These are phyloP conservation scores for Alternaria gansuensis DNA, from an alignment of 2,329 filamentous ascomycete genomes.

Conservation along the genomic window DNA sequence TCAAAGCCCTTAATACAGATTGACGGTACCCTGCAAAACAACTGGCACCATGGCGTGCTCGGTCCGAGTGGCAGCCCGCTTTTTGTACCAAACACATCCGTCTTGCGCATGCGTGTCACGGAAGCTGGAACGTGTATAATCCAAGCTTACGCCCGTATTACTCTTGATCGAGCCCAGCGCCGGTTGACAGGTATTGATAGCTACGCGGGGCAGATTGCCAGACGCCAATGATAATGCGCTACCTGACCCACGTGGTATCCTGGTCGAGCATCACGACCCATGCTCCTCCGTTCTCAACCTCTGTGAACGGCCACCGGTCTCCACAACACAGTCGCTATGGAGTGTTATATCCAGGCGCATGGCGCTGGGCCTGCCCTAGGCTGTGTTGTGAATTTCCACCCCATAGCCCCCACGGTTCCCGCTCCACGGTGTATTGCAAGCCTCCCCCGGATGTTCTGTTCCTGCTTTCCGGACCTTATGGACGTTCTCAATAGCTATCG, in stretches of 20 bases:
- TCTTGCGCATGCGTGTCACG: conserved; percentile 28
- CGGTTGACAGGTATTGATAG: conserved; percentile 22
- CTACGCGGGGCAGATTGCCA: conserved; percentile 20
- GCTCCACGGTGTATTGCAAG: conserved; percentile 33
- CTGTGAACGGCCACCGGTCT: conserved; percentile 24
- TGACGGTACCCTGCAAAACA: conserved; percentile 21
- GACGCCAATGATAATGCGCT: conserved; percentile 37
- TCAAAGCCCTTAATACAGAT: conserved; percentile 22
- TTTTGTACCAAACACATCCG: conserved; percentile 19
- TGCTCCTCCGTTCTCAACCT: conserved; percentile 23
- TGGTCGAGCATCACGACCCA: conserved; percentile 21
- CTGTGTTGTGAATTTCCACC: conserved; percentile 18
- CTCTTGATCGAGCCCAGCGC: conserved; percentile 7
- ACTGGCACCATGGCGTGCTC: conserved; percentile 26
- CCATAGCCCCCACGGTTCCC: conserved; percentile 35
- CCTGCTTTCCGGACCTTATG: conserved; percentile 8
- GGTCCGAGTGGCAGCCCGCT: conserved; percentile 10
- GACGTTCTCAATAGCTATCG: neutral
- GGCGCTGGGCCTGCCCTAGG: conserved; percentile 32
- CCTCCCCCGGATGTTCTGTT: conserved; percentile 28
- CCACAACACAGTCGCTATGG: conserved; percentile 26
- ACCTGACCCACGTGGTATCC: conserved; percentile 36
- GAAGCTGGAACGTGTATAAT: conserved; percentile 22
- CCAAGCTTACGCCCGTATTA: conserved; percentile 7
- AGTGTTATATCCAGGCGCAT: conserved; percentile 32